A percentile compares a stretch with the other conserved stretches of the same genome.
Conservation (phyloP, 2,329 filamentous ascomycete species). For the Pseudocercospora fuligena region DNA sequence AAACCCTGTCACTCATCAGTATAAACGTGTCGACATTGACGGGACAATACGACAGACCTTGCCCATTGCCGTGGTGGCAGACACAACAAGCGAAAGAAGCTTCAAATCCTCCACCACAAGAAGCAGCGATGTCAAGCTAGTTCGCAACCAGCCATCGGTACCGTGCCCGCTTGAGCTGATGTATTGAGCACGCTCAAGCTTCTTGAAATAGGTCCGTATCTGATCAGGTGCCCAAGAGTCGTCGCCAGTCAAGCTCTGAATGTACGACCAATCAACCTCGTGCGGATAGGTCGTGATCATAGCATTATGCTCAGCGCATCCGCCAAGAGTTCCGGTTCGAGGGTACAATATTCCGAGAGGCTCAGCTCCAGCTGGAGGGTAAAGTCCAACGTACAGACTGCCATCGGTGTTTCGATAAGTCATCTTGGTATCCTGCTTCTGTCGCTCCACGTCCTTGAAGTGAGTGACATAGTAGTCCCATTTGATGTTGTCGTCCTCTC, state of each 20-base stretch:
- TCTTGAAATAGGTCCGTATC: slow-evolving; percentile 63
- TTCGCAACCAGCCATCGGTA: slow-evolving; percentile 62
- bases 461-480: slow-evolving; percentile 71
- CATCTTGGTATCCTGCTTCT: slow-evolving; percentile 63
- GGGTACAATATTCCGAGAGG: slow-evolving; percentile 64
- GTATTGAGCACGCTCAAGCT: slow-evolving; percentile 61
- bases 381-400: slow-evolving; percentile 55
- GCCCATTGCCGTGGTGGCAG: slow-evolving; percentile 60
- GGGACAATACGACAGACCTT: slow-evolving; percentile 50
- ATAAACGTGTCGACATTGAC: neutral
- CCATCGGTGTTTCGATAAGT: slow-evolving; percentile 57
- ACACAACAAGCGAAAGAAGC: slow-evolving; percentile 58
- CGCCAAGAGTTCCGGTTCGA: slow-evolving; percentile 58
- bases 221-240: slow-evolving; percentile 60
- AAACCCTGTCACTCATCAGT: slow-evolving; percentile 46
- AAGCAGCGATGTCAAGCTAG: slow-evolving; percentile 55
- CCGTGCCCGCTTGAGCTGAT: slow-evolving; percentile 57
- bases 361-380: slow-evolving; percentile 58
- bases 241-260: slow-evolving; percentile 65
- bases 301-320: slow-evolving; percentile 56
- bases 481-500: slow-evolving; percentile 60
- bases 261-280: slow-evolving; percentile 63
- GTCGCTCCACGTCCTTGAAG: slow-evolving; percentile 59
- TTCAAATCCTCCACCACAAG: slow-evolving; percentile 59
- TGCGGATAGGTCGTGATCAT: slow-evolving; percentile 62